Base-by-base conservation (phyloP, 73 alveolate genomes). In the Paramecium primaurelia region DNA sequence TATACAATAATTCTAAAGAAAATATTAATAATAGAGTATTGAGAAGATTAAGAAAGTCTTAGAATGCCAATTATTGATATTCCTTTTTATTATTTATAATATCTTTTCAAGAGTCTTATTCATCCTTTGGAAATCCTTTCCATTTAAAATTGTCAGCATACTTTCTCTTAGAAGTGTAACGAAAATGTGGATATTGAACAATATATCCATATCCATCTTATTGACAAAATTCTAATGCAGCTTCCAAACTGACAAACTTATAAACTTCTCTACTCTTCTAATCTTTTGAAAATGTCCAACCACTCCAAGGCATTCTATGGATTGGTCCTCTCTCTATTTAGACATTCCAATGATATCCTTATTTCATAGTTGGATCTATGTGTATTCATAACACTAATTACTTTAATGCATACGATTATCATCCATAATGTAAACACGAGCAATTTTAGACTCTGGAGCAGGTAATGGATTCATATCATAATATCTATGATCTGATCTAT, bases 81-180 rank as follows among this genome's bases (percentile, higher is more conserved):
- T 54, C 69, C 28, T 54, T 54, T 3, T 64, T 32, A 32, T 64
- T 32, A 32, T 25, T 64, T 8, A 64, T 64, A 28, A 64, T 64
- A 64, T 64, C 84, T 64, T 64, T 64, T 80, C 91, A 80, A 32
- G 71, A 80, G 58, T 80, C 91, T n/a, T 59, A 40, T 20, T 77
- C 69, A 16, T 92, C 94, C 37, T 54, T 69, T 12, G 98, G 94
- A 37, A 91, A 47, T 45, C 96, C 98, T 92, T 93, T 95, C 96
- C 96, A 95, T 30, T 37, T 38, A 89, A 93, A 95, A 80, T 95
- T 95, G 59, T 95, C 98, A 11, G 95, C 95, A 93, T 95, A 95
- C 51, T 71, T 80, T 86, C 94, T 93, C 83, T 86, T 95, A 12
- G 93, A 77, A 85, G 93, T 88, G 88, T 93, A 95, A 92, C 96